These are phyloP conservation scores for Rhododendron molle DNA, from an alignment of 148 eudicot species.

Conservation along the genomic window DNA sequence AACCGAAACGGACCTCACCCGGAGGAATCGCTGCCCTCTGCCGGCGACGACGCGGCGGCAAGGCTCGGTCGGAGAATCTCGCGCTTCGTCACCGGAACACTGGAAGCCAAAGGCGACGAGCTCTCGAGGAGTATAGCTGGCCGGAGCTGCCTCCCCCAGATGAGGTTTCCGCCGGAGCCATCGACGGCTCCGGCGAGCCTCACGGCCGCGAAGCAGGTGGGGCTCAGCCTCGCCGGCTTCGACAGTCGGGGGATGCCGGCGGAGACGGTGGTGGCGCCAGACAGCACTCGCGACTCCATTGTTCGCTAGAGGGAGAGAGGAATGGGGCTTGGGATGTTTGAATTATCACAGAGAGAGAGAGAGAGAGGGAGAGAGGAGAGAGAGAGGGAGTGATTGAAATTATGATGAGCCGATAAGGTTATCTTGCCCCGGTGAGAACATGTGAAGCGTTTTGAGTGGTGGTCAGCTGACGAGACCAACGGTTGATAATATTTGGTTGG, in stretches of 20 bases:
- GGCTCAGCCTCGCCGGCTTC: slow-evolving; percentile 23
- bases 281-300: slow-evolving; percentile 83
- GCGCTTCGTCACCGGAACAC: slow-evolving; percentile 21
- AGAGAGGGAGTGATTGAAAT: slow-evolving; percentile 14
- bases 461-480: slow-evolving; percentile 16
- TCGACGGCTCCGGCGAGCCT: slow-evolving; percentile 16
- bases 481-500: slow-evolving; percentile 11
- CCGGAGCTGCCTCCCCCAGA: slow-evolving; percentile 85
- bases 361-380: slow-evolving; percentile 2
- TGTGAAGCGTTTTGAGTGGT: slow-evolving; percentile 22
- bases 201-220: slow-evolving; percentile 15
- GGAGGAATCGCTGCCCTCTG: slow-evolving; percentile 59
- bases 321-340: not conserved
- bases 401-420: slow-evolving; percentile 24
- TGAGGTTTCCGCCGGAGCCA: slow-evolving; percentile 65
- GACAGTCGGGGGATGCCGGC: slow-evolving; percentile 44
- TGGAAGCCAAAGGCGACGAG: not conserved
- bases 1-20: slow-evolving; percentile 89
- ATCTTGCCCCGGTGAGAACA: slow-evolving; percentile 20
- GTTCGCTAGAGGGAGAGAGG: not conserved
- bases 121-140: slow-evolving; percentile 61
- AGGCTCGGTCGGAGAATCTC: slow-evolving; percentile 56
- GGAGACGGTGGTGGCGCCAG: slow-evolving; percentile 56
- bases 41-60: slow-evolving; percentile 63
- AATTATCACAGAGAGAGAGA: not conserved